phyloP scores from a whole-genome alignment of 805 yeast species.

The Candida ortonii region DNA sequence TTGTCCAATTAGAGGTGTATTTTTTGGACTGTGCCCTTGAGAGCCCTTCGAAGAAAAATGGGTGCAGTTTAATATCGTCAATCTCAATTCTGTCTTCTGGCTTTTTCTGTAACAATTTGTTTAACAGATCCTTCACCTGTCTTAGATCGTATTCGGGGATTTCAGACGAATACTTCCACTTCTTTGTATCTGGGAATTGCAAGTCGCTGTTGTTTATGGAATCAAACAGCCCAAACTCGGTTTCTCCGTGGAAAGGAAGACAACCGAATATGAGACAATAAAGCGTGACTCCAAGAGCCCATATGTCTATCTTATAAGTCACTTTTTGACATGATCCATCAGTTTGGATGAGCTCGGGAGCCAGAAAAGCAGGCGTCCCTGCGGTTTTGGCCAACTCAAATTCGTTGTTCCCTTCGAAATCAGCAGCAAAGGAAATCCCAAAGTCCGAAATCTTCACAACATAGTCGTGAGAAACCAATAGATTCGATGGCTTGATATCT shows the following conservation, averaged over 20 bases:
- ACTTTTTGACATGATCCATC: slow-evolving; percentile 52
- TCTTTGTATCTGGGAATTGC: slow-evolving; percentile 48
- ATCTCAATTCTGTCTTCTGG: slow-evolving; percentile 68
- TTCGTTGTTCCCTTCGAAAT: slow-evolving; percentile 53
- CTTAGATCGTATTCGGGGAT: slow-evolving; percentile 28
- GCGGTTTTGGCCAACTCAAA: slow-evolving; percentile 91
- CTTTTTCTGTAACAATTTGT: slow-evolving; percentile 62
- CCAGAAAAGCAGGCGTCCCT: slow-evolving; percentile 96
- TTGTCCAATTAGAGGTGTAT: slow-evolving; percentile 30
- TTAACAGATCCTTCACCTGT: slow-evolving; percentile 57
- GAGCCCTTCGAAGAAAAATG: slow-evolving; percentile 46
- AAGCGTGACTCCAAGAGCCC: slow-evolving; percentile 94
- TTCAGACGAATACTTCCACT: slow-evolving; percentile 27
- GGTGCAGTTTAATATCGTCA: slow-evolving; percentile 70
- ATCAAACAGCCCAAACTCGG: slow-evolving; percentile 81
- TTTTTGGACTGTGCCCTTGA: slow-evolving; percentile 27
- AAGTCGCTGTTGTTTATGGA: slow-evolving; percentile 67
- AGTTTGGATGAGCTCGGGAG: slow-evolving; percentile 85
- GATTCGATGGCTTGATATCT: slow-evolving; percentile 93
- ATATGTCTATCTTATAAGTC: slow-evolving; percentile 85
- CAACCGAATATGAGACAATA: slow-evolving; percentile 85
- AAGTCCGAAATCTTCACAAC: slow-evolving; percentile 92
- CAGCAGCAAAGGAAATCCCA: slow-evolving; percentile 81
- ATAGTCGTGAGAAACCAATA: slow-evolving; percentile 66
- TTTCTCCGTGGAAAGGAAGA: slow-evolving; percentile 84